Evolutionary conservation across 2,329 filamentous ascomycete genomes (phyloP), one percentile per base, ranked within the genome.

Genomic region (Trichoderma arundinaceum): DNA sequence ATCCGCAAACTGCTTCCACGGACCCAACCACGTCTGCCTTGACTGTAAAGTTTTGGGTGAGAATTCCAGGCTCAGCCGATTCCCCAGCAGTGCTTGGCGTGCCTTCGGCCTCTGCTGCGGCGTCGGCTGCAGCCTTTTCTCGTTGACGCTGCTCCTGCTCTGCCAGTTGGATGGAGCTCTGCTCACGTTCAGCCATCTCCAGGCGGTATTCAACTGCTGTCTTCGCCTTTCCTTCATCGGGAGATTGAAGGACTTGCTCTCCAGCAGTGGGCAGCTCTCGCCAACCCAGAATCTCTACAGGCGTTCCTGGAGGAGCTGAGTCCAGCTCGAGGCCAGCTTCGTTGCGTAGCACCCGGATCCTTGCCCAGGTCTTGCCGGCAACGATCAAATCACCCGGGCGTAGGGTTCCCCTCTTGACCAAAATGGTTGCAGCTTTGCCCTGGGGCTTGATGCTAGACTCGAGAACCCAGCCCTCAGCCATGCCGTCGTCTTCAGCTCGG

Each of bases 201-300:
- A 86, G 77, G 9, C 95, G 89, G 72, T 94, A 92, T 1, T 90
- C 86, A 1, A 94, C 84, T 0, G 95, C 94, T 2, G 83, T 85
- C 72, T 92, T 92, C 41, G 93, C 95, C 68, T 86, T 89, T 67
- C 88, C 85, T 78, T 98, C 94, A 70, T 89, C 88, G 0, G 86
- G 82, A 1, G 94, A 92, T 78, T 98, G 91, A 0, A 99, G 82
- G 8, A 96, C 90, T 79, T 92, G 88, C 72, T 96, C 92, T 57
- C 96, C 96, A 1, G 95, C 94, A 28, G 86, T 84, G 0, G 95
- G 94, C 7, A 86, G 77, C 69, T 92, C 89, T 71, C 89, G 89
- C 95, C 95, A 99, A n/a, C 95, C 95, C 68, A 97, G 88, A 19
- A 99, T 87, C 77, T 98, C 92, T 3, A 97, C 91, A 0, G 96